Percentiles rank a stretch among this genome's conserved stretches.
phyloP scores from a whole-genome alignment of 2,329 filamentous ascomycete species.

The Paraphaeosphaeria minitans region DNA sequence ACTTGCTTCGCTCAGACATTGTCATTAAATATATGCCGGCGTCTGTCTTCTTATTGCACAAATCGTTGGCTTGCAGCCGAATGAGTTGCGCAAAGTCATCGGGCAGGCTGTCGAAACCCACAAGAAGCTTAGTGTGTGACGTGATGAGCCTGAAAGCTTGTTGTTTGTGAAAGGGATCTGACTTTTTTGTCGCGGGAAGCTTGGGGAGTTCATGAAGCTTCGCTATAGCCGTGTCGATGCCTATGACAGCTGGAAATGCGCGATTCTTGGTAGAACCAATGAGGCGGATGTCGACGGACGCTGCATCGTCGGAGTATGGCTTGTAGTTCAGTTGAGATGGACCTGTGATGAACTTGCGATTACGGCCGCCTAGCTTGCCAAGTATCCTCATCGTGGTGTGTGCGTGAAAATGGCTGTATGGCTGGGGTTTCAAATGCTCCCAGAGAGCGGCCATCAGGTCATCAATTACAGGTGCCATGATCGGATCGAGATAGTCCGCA shows the following conservation, averaged over 20 bases:
- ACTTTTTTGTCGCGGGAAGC: conserved; percentile 62
- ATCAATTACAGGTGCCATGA: conserved; percentile 98
- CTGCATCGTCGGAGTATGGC: conserved; percentile 82
- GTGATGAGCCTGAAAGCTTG: conserved; percentile 89
- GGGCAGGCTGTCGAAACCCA: conserved; percentile 84
- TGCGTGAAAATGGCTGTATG: conserved; percentile 96
- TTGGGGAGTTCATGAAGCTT: conserved; percentile 84
- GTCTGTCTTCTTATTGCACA: conserved; percentile 73
- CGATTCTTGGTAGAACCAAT: conserved; percentile 88
- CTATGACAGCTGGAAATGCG: conserved; percentile 83
- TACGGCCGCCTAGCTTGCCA: conserved; percentile 92
- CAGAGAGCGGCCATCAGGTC: conserved; percentile 98
- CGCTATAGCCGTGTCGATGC: conserved; percentile 84
- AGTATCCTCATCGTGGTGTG: conserved; percentile 98
- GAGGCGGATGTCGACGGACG: conserved; percentile 86
- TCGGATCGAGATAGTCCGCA: conserved; percentile 95
- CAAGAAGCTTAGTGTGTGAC: conserved; percentile 85
- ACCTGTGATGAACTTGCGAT: conserved; percentile 92
- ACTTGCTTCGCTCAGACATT: conserved; percentile 77
- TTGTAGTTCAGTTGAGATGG: conserved; percentile 84
- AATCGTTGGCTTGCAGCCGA: conserved; percentile 85
- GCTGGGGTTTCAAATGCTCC: conserved; percentile 90
- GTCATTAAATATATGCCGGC: conserved; percentile 73
- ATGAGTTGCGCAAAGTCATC: conserved; percentile 87
- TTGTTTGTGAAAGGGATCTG: conserved; percentile 88